Base-by-base conservation (phyloP, 768 basidiomycete species). In the Suillus decipiens region DNA sequence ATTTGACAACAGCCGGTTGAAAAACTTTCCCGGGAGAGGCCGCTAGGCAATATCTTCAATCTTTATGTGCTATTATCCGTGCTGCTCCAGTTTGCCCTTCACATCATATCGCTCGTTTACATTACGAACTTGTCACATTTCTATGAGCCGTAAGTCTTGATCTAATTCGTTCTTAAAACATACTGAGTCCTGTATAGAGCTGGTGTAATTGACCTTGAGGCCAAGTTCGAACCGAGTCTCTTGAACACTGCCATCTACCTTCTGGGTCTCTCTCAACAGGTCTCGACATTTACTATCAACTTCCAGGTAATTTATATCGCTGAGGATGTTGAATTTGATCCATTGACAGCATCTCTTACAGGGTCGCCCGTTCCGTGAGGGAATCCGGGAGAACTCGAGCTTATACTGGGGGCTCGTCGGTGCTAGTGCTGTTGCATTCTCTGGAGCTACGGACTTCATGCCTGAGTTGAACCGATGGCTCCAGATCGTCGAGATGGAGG, bases 221-320 rank as follows among this genome's bases (percentile, higher is more conserved):
- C 96, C 60, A 96, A 97, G 73, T 99, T 97, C 69, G 93, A 95
- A 73, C 96, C 97, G 0, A 93, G 88, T 67, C 79, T 99, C 55
- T 81, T 99, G 63, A 99, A 99, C 80, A 96, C 96, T 2, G 94
- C 95, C 47, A 96, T 99, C 70, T 99, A 96, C 78, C 86, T 99
- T 34, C 83, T 99, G 59, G 91, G 96, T 60, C 84, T 99, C 42
- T 96, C 93, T 2, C 96, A 99, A 74, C 97, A 99, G 75, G 96
- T 99, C 2, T 99, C 96, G 8, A 99, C 97, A 0, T 99, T 99
- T 71, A 89, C 95, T 4, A 95, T 99, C 79, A 99, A 99, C 80
- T 99, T 96, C 85, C 94, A 95, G 80, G 89, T 87, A 68, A 34
- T 53, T 37, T 33, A 6, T 28, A 17, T 11, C 10, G 1, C 24